Percentiles rank a stretch among this genome's conserved stretches.
phyloP scores from a whole-genome alignment of 1,284 basidiomycete genomes.

The Leccinum griseonigrum region DNA sequence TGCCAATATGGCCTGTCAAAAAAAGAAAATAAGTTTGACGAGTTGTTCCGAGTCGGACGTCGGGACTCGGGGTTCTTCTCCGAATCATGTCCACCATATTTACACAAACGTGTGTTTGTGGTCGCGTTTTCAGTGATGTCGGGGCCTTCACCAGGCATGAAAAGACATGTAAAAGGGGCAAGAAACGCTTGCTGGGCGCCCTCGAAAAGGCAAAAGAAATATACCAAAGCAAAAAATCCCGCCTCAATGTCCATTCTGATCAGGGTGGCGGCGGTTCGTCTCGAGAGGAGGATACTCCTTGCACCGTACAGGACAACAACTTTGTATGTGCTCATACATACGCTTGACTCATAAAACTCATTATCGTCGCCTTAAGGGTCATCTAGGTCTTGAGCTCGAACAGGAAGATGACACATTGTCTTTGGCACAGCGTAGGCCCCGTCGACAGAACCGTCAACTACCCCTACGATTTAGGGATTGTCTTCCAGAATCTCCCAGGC shows the following conservation, averaged over 20 bases:
- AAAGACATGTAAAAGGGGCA: not conserved
- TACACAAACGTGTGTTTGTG: not conserved
- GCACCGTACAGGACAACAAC: not conserved
- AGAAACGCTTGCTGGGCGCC: not conserved
- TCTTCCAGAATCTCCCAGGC: not conserved
- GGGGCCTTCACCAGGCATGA: not conserved
- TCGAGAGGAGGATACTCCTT: not conserved
- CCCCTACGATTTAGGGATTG: not conserved
- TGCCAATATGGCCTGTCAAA: too few relatives aligned
- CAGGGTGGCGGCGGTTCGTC: not conserved
- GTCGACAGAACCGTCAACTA: not conserved
- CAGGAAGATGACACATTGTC: not conserved
- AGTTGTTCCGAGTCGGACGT: too few relatives aligned
- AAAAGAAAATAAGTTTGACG: too few relatives aligned
- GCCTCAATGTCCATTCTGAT: not conserved
- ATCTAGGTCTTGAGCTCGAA: not conserved
- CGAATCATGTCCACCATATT: not conserved
- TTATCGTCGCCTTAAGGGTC: not conserved
- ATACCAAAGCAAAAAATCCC: not conserved
- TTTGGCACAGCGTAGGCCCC: not conserved
- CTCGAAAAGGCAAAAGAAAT: not conserved
- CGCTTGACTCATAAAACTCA: not conserved
- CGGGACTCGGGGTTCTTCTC: too few relatives aligned
- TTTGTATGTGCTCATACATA: not conserved
- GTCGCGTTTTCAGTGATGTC: not conserved